A percentile compares a stretch with the other conserved stretches of the same genome.
phyloP scores from a whole-genome alignment of 2,329 filamentous ascomycete genomes.

The Aspergillus sp. region DNA sequence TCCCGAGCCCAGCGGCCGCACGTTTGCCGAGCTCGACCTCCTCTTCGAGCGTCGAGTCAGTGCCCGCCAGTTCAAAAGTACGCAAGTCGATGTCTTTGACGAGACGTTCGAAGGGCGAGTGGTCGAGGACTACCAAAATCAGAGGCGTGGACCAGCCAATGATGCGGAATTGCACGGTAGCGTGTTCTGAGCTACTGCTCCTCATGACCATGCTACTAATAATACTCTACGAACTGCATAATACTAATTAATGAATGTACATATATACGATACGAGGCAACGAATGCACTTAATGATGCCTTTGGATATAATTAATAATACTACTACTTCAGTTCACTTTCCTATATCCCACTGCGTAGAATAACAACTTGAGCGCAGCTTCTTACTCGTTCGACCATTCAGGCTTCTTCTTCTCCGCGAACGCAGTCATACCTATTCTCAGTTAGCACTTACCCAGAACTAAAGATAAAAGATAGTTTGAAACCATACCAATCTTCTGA shows the following conservation, averaged over 20 bases:
- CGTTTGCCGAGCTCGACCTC: slow-evolving; percentile 82
- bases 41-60: slow-evolving; percentile 73
- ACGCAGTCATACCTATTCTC: slow-evolving; percentile 74
- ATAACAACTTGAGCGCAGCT: neutral
- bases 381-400: slow-evolving; percentile 79
- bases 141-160: slow-evolving; percentile 50
- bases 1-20: slow-evolving; percentile 75
- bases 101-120: slow-evolving; percentile 33
- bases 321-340: neutral
- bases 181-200: neutral
- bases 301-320: slow-evolving; percentile 2
- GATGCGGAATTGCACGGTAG: slow-evolving; percentile 50
- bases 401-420: slow-evolving; percentile 90
- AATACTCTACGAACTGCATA: neutral
- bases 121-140: slow-evolving; percentile 30
- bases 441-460: slow-evolving; percentile 12
- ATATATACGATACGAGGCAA: slow-evolving; percentile 21
- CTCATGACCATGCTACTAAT: neutral
- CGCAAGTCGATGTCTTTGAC: slow-evolving; percentile 57
- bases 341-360: neutral
- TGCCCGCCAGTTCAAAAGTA: slow-evolving; percentile 69
- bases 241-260: slow-evolving; percentile 18
- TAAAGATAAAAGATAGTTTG: neutral
- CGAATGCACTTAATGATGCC: slow-evolving; percentile 8
- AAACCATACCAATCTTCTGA: slow-evolving; percentile 79